Evolutionary conservation across 2,329 filamentous ascomycete species (phyloP).

Genomic region (Orbilia quercus): DNA sequence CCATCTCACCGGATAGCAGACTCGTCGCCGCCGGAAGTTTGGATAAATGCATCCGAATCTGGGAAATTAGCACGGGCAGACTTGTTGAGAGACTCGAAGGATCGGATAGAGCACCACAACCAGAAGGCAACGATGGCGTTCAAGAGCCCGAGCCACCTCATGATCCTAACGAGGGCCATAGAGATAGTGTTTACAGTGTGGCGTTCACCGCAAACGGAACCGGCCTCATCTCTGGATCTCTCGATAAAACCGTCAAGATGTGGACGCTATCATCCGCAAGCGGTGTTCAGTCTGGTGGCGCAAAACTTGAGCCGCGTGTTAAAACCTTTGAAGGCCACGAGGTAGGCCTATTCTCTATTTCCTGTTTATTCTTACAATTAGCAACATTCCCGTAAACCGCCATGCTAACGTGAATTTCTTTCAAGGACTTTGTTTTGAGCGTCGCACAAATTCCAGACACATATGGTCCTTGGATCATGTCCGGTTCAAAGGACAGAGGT

Average conservation of each 20-base stretch:
- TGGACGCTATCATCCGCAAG: constrained; percentile 83
- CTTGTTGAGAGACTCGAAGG: constrained; percentile 72
- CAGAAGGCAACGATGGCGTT: constrained; percentile 76
- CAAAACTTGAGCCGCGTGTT: constrained; percentile 90
- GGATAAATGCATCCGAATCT: constrained; percentile 51
- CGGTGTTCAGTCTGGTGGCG: constrained; percentile 72
- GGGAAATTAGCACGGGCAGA: constrained; percentile 68
- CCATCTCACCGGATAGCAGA: constrained; percentile 50
- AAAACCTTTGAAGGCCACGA: constrained; percentile 98
- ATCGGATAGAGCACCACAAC: constrained; percentile 81
- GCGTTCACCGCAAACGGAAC: constrained; percentile 63
- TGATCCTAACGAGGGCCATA: constrained; percentile 63
- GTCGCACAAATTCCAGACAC: constrained; percentile 90
- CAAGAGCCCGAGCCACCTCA: constrained; percentile 81
- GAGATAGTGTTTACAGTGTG: constrained; percentile 65
- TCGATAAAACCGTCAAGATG: constrained; percentile 82
- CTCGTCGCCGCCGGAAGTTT: constrained; percentile 47
- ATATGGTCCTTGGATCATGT: constrained; percentile 87
- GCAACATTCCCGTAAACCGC: neutral
- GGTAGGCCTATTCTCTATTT: constrained; percentile 66
- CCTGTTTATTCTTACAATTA: neutral
- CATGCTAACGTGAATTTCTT: constrained; percentile 11
- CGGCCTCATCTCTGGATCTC: constrained; percentile 97
- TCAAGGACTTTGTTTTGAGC: constrained; percentile 91
- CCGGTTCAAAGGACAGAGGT: constrained; percentile 94